Percentiles rank a stretch among this genome's conserved stretches.
Conservation (phyloP, 2,329 filamentous ascomycete genomes). For the Metarhizium sp. region DNA sequence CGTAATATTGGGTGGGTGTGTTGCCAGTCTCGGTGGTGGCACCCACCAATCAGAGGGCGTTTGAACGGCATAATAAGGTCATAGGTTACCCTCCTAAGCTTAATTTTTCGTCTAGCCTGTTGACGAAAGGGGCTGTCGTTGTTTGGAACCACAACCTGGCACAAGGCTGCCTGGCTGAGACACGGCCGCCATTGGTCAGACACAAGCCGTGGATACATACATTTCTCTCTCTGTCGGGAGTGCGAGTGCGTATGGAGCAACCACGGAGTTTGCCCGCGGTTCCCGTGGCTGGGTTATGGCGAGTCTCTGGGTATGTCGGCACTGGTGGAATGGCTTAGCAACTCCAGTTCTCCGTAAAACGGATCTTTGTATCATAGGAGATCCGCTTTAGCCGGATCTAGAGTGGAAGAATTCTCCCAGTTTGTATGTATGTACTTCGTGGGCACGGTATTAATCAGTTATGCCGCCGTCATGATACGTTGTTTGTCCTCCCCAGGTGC, state of each 20-base stretch:
- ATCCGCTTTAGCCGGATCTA: constrained; percentile 1
- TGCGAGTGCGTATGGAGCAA: not conserved
- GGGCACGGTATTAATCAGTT: not conserved
- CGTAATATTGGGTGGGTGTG: not conserved
- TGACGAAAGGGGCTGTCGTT: constrained; percentile 6
- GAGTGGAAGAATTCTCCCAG: not conserved
- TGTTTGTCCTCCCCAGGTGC: not conserved
- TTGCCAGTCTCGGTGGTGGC: not conserved
- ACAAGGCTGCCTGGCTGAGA: not conserved
- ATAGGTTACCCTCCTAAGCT: constrained; percentile 10
- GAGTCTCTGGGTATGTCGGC: not conserved
- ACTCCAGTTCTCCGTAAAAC: not conserved
- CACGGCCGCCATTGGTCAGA: not conserved
- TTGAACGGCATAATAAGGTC: constrained; percentile 4
- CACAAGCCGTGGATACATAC: not conserved
- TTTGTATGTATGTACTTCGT: not conserved
- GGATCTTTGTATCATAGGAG: not conserved
- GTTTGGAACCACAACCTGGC: not conserved
- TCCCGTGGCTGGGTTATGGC: not conserved
- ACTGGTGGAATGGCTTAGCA: not conserved
- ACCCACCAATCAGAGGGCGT: not conserved
- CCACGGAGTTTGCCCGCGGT: not conserved
- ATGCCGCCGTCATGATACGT: not conserved
- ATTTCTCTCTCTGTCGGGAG: not conserved
- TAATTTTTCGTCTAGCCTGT: constrained; percentile 4